Percentiles rank a stretch among this genome's conserved stretches.
phyloP scores from a whole-genome alignment of 1,284 basidiomycete species.

The Chiua sp. region DNA sequence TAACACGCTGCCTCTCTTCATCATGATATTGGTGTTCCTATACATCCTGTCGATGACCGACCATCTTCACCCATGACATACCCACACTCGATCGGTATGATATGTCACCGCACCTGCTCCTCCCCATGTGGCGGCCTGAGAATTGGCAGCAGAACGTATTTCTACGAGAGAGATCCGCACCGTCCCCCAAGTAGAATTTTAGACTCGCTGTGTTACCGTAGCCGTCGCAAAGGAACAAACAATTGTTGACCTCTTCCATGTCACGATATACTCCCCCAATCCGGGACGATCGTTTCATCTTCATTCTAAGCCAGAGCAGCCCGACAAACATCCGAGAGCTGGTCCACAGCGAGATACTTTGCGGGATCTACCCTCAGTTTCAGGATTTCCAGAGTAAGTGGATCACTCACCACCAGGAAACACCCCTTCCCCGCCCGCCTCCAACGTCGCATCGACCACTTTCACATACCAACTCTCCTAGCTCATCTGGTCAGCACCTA shows the following conservation, averaged over 20 bases:
- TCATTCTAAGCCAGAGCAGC: slow-evolving; percentile 53
- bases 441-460: slow-evolving; percentile 48
- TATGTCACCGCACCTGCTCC: slow-evolving; percentile 63
- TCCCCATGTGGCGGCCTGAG: slow-evolving; percentile 65
- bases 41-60: slow-evolving; percentile 59
- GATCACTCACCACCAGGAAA: slow-evolving; percentile 45
- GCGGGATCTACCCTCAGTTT: slow-evolving; percentile 3
- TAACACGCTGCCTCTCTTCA: too few relatives aligned
- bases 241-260: slow-evolving; percentile 66
- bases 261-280: slow-evolving; percentile 63
- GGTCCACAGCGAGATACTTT: slow-evolving; percentile 71
- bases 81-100: slow-evolving; percentile 77
- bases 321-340: slow-evolving; percentile 60
- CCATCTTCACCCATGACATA: slow-evolving; percentile 59
- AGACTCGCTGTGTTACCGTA: neutral
- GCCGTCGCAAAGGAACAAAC: neutral
- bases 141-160: slow-evolving; percentile 59
- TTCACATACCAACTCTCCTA: slow-evolving; percentile 54
- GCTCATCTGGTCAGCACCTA: neutral
- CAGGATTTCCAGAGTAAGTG: too few relatives aligned
- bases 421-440: slow-evolving; percentile 41
- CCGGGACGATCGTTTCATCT: slow-evolving; percentile 45
- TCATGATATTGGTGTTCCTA: too few relatives aligned
- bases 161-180: slow-evolving; percentile 50
- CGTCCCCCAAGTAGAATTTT: slow-evolving; percentile 42